phyloP scores from a whole-genome alignment of 2,329 filamentous ascomycete species.

The Mycocentrospora acerina region DNA sequence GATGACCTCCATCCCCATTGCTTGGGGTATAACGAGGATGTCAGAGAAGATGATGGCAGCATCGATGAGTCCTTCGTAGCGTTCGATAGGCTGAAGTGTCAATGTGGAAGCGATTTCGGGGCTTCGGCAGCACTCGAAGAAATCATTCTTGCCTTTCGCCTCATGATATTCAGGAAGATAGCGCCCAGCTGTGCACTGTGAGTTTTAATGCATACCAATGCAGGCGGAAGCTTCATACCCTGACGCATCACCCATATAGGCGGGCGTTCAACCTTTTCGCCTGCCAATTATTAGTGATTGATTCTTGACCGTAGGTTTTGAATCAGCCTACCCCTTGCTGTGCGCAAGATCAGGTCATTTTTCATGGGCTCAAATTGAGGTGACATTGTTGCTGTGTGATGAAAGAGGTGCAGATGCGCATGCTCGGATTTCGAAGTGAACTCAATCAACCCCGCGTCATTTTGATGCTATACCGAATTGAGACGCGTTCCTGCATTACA shows the following conservation, averaged over 20 bases:
- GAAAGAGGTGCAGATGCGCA: conserved; percentile 8
- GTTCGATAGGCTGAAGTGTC: conserved; percentile 92
- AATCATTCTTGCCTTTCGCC: conserved; percentile 86
- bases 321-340: conserved; percentile 70
- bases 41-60: conserved; percentile 99
- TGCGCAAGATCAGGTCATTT: conserved; percentile 89
- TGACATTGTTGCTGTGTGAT: conserved; percentile 55
- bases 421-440: conserved; percentile 12
- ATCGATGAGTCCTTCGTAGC: conserved; percentile 86
- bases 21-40: conserved; percentile 95
- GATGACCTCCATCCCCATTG: conserved; percentile 97
- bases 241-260: conserved; percentile 99
- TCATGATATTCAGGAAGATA: conserved; percentile 98
- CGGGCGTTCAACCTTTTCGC: conserved; percentile 85
- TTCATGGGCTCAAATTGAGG: conserved; percentile 78
- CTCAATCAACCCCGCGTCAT: conserved; percentile 28
- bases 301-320: neutral
- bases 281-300: conserved; percentile 50
- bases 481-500: conserved; percentile 15
- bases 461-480: conserved; percentile 19
- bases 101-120: conserved; percentile 91
- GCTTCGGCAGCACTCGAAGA: conserved; percentile 95
- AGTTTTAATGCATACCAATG: conserved; percentile 7
- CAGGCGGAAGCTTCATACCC: conserved; percentile 57
- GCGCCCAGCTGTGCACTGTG: conserved; percentile 68